These are phyloP conservation scores for Solanum hybrid DNA, from an alignment of 305 asterid genomes.

Conservation along the genomic window DNA sequence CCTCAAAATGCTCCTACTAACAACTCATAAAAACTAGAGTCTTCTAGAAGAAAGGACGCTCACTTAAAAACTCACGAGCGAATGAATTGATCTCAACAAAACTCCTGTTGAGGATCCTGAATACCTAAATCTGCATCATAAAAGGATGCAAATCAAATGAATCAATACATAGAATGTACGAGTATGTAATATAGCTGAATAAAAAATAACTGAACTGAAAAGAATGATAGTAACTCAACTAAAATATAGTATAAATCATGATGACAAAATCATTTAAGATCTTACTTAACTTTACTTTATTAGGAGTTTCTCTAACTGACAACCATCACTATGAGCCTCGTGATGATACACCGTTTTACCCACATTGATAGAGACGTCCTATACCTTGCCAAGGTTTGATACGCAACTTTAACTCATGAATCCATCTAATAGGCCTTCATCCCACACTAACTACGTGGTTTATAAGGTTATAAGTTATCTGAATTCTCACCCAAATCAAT, in stretches of 20 bases:
- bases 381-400: neutral
- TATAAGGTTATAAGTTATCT: neutral
- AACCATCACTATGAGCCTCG: neutral
- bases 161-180: neutral
- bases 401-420: neutral
- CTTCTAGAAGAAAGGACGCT: neutral
- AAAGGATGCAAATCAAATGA: neutral
- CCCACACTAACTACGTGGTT: neutral
- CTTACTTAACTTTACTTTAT: too few relatives aligned
- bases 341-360: neutral
- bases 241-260: neutral
- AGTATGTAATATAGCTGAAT: neutral
- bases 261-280: neutral
- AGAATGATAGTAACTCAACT: neutral
- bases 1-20: neutral
- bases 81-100: neutral
- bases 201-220: too few relatives aligned
- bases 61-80: neutral
- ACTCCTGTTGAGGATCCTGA: neutral
- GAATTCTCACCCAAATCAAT: neutral
- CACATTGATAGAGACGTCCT: neutral
- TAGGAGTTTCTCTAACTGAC: neutral
- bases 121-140: neutral
- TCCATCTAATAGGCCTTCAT: neutral
- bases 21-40: neutral